A percentile compares a stretch with the other conserved stretches of the same genome.
phyloP scores from a whole-genome alignment of 305 asterid species.

The Fraxinus dipetala region DNA sequence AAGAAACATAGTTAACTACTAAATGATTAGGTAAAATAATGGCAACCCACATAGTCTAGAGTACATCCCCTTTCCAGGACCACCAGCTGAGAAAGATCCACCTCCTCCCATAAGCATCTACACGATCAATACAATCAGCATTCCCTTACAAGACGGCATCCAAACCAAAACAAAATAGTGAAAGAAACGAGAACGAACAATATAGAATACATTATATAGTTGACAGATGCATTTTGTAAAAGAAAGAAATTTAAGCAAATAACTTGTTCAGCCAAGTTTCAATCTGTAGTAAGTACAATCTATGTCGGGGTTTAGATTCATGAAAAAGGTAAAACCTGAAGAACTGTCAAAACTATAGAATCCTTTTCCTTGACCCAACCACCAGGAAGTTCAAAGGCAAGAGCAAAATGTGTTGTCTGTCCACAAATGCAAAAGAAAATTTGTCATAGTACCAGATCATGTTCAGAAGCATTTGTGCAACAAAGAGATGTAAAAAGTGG shows the following conservation, averaged over 20 bases:
- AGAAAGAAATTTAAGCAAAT: not conserved
- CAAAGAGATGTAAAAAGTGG: constrained; percentile 12
- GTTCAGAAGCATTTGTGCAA: constrained; percentile 9
- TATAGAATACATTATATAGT: not conserved
- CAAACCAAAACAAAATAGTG: not conserved
- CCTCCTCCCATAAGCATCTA: constrained; percentile 99
- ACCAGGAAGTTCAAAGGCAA: constrained; percentile 96
- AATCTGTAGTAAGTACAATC: constrained; percentile 15
- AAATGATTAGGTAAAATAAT: not conserved
- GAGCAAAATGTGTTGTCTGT: constrained; percentile 85
- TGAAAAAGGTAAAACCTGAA: constrained; percentile 55
- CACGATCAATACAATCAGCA: constrained; percentile 26
- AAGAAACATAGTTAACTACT: not conserved
- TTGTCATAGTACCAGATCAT: constrained; percentile 14
- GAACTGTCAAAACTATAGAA: constrained; percentile 70
- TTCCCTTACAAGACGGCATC: constrained; percentile 19
- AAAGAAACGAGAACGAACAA: not conserved
- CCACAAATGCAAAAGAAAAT: constrained; percentile 17
- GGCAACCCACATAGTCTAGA: constrained; percentile 74
- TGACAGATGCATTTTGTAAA: not conserved
- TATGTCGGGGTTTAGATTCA: not conserved
- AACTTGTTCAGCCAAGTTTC: not conserved
- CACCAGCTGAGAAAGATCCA: constrained; percentile 98
- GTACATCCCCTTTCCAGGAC: constrained; percentile 99
- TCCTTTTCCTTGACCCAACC: constrained; percentile 81